Evolutionary conservation across 1,139 yeast genomes (phyloP).

Genomic region (Petasospora fabianii): DNA sequence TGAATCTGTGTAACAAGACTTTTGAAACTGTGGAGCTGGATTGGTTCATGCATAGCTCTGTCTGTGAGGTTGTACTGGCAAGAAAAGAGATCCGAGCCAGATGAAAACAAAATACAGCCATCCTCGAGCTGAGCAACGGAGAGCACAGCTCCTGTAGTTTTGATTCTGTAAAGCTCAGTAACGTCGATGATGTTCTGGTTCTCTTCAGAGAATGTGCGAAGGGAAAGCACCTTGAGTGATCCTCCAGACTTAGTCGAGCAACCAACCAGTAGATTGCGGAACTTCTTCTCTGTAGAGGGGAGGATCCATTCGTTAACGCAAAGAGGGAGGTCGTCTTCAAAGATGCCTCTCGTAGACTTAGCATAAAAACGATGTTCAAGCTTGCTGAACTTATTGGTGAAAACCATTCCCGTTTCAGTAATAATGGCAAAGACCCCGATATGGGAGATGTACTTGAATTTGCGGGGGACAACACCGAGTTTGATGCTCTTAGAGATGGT

Average conservation of each 20-base stretch:
- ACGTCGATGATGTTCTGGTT: constrained; percentile 12
- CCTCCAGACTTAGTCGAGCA: constrained; percentile 20
- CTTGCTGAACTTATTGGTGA: constrained; percentile 13
- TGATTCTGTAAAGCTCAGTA: constrained; percentile 16
- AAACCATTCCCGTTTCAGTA: constrained; percentile 27
- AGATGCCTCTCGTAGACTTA: constrained; percentile 7
- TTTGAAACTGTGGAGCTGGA: constrained; percentile 29
- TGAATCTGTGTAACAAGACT: constrained; percentile 39
- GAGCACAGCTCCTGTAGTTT: constrained; percentile 27
- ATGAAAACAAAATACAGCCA: constrained; percentile 22
- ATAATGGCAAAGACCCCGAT: constrained; percentile 38
- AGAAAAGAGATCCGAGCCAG: constrained; percentile 30
- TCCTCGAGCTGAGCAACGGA: constrained; percentile 22
- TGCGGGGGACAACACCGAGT: constrained; percentile 39
- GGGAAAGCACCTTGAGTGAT: constrained; percentile 20
- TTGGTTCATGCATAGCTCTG: constrained; percentile 35
- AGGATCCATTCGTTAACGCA: constrained; percentile 23
- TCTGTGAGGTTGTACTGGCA: constrained; percentile 40
- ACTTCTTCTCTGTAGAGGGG: constrained; percentile 18
- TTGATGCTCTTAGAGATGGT: constrained; percentile 32
- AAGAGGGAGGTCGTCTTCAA: constrained; percentile 17
- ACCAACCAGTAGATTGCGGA: constrained; percentile 23
- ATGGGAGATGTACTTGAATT: constrained; percentile 34
- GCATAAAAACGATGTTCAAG: constrained; percentile 12
- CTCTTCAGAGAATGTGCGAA: constrained; percentile 9